Percentiles rank a stretch among this genome's conserved stretches.
phyloP scores from a whole-genome alignment of 2,329 filamentous ascomycete species.

The Drechmeria coniospora region DNA sequence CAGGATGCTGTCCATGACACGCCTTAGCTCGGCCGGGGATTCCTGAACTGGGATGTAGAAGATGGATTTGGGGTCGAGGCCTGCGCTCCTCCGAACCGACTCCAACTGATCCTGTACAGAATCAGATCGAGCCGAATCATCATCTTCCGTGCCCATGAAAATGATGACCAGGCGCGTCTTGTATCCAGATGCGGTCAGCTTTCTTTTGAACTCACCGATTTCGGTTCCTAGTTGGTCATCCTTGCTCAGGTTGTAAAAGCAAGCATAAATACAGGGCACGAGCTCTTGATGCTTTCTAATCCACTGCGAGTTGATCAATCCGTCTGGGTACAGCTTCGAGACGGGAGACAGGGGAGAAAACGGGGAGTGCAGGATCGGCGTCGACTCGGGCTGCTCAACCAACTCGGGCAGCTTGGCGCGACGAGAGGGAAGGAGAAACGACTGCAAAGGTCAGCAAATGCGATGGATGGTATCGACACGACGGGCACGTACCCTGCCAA shows the following conservation, averaged over 20 bases:
- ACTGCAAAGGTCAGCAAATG: conserved; percentile 23
- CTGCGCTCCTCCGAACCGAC: conserved; percentile 63
- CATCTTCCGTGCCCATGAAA: conserved; percentile 16
- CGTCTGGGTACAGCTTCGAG: conserved; percentile 78
- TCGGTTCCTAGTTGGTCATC: conserved; percentile 83
- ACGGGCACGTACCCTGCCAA: conserved; percentile 57
- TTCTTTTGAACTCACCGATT: conserved; percentile 60
- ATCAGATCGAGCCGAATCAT: conserved; percentile 30
- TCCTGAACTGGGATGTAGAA: conserved; percentile 70
- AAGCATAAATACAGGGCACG: conserved; percentile 65
- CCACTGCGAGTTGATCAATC: conserved; percentile 69
- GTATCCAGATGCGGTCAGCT: conserved; percentile 54
- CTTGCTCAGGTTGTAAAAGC: conserved; percentile 64
- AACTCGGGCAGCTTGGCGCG: conserved; percentile 37
- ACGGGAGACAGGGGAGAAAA: conserved; percentile 77
- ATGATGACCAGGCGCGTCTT: conserved; percentile 66
- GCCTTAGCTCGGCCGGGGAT: conserved; percentile 53
- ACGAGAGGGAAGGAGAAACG: conserved; percentile 40
- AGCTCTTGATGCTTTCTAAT: conserved; percentile 76
- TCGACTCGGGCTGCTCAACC: conserved; percentile 29
- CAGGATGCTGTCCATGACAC: conserved; percentile 60
- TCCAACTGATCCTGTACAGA: conserved; percentile 54
- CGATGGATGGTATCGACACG: background rate
- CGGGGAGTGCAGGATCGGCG: conserved; percentile 65
- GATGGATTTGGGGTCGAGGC: conserved; percentile 67